Base-by-base conservation (phyloP, 495 filamentous ascomycete species). In the Hypoxylon trugodes region DNA sequence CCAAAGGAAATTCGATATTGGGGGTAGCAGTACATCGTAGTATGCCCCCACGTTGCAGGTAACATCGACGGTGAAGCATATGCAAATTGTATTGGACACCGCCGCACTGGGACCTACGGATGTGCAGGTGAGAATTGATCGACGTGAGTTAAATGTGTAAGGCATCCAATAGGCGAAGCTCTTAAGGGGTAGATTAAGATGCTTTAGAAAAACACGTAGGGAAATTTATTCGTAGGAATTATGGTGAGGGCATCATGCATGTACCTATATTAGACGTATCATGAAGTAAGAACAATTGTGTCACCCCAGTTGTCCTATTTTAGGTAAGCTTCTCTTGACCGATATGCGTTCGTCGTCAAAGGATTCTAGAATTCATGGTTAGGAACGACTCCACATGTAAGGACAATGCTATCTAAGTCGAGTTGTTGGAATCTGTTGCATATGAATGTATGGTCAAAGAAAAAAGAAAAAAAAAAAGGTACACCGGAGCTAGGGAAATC, bases 71-170 rank as follows among this genome's bases (percentile, higher is more conserved):
- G 8, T 36, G 22, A 25, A 22, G 9, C 8, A 16, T 9, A 43
- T 21, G 33, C 12, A 12, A 25, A 22, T 2, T 13, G 21, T 32
- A 47, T 47, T 55, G 33, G 42, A 49, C 25, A 41, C 46, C 45
- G 45, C 60, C 52, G 51, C 59, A 26, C 24, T 28, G 59, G 59
- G 48, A 61, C 50, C 18, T 49, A 19, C 22, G 58, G 42, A 42
- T 25, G 19, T 48, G 25, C 35, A 47, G 12, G 36, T 55, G 50
- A 43, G 58, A 50, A 26, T 42, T 21, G 6, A 12, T 3, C 28
- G 22, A 43, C 30, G 46, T 12, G 30, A 40, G 1, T 19, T n/a
- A n/a, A n/a, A n/a, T 22, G 19, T 54, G 40, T 16, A 52, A 36
- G 46, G 8, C 12, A 19, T 46, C 38, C 47, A 45, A 45, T 35